These are phyloP conservation scores for Phytophthora ramorum DNA, from an alignment of 352 stramenopile species.

Conservation along the genomic window DNA sequence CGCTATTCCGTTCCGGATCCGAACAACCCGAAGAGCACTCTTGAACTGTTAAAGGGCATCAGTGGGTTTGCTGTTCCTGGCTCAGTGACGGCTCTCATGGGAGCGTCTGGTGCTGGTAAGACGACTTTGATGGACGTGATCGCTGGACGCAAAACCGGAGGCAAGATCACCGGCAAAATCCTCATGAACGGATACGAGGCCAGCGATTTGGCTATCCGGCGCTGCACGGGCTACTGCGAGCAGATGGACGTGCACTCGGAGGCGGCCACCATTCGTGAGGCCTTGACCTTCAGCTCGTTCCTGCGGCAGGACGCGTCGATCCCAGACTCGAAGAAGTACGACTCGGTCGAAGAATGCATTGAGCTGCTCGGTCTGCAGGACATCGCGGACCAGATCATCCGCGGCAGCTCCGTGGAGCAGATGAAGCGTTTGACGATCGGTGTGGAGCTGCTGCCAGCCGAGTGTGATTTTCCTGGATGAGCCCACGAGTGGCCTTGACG, in stretches of 20 bases:
- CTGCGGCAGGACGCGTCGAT: conserved; percentile 49
- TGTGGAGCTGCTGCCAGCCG: conserved; percentile 91
- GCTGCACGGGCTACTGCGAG: conserved; percentile 61
- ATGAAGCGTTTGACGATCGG: conserved; percentile 83
- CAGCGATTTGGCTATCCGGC: conserved; percentile 51
- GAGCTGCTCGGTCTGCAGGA: conserved; percentile 39
- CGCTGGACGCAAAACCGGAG: conserved; percentile 79
- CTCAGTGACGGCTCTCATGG: conserved; percentile 61
- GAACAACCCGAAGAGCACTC: conserved; percentile 25
- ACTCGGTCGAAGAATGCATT: conserved; percentile 40
- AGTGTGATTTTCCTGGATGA: conserved; percentile 89
- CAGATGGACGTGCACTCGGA: conserved; percentile 80
- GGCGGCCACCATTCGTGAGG: conserved; percentile 81
- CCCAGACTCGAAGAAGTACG: no score
- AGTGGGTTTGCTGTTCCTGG: conserved; percentile 52
- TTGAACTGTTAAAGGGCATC: conserved; percentile 74
- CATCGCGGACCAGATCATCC: conserved; percentile 49
- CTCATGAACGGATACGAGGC: conserved; percentile 46
- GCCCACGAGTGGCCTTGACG: conserved; percentile 87
- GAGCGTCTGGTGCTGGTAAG: conserved; percentile 76
- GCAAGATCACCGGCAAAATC: conserved; percentile 46
- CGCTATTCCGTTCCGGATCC: conserved; percentile 37
- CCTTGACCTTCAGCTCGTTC: conserved; percentile 87
- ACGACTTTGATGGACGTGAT: conserved; percentile 63
- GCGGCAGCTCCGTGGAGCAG: conserved; percentile 48